A percentile compares a stretch with the other conserved stretches of the same genome.
These are phyloP conservation scores for Sclerotinia glacialis DNA, from an alignment of 2,329 filamentous ascomycete genomes.

Conservation along the genomic window DNA sequence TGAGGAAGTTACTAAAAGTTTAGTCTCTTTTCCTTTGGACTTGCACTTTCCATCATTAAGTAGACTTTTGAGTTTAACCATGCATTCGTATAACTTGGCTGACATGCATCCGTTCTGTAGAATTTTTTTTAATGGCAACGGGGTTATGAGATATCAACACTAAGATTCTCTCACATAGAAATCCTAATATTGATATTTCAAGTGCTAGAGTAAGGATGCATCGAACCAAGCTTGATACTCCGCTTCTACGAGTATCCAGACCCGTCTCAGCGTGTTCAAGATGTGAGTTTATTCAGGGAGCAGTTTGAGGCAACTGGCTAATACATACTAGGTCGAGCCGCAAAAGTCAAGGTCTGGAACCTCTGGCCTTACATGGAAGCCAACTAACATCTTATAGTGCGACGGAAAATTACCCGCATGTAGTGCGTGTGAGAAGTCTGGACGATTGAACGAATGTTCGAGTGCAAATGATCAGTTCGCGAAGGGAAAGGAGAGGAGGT, in stretches of 20 bases:
- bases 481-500: slow-evolving; percentile 89
- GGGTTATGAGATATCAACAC: slow-evolving; percentile 1
- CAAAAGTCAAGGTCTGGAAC: slow-evolving; percentile 78
- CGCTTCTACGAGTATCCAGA: slow-evolving; percentile 68
- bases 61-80: not conserved
- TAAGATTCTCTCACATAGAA: not conserved
- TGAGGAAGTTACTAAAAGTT: not conserved
- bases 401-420: slow-evolving; percentile 95
- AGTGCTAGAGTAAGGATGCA: slow-evolving; percentile 25
- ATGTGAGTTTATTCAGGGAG: slow-evolving; percentile 48
- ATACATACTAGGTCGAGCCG: slow-evolving; percentile 61
- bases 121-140: not conserved
- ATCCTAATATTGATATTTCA: not conserved
- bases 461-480: slow-evolving; percentile 96
- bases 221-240: slow-evolving; percentile 42
- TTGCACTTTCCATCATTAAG: not conserved
- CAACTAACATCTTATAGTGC: slow-evolving; percentile 53
- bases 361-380: not conserved
- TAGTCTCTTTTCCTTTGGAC: not conserved
- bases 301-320: not conserved
- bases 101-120: not conserved
- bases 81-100: slow-evolving; percentile 1
- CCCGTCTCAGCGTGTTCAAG: slow-evolving; percentile 77
- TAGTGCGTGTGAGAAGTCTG: slow-evolving; percentile 90
- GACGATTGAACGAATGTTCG: slow-evolving; percentile 82